These are phyloP conservation scores for Kwoniella dendrophila DNA, from an alignment of 768 basidiomycete genomes.

Conservation along the genomic window DNA sequence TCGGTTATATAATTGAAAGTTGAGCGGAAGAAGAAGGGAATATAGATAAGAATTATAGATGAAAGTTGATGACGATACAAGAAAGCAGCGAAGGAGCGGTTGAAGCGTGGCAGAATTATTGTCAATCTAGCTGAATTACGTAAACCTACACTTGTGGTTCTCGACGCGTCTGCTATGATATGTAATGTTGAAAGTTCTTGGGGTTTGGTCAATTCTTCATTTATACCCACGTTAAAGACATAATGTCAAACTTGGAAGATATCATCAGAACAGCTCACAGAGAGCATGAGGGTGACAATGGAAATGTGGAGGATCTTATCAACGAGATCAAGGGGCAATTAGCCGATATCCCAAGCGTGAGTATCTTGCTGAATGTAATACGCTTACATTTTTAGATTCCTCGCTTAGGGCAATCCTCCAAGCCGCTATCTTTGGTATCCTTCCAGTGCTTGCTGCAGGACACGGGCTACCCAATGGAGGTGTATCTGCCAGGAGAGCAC, in stretches of 20 bases:
- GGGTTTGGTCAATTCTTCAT: neutral
- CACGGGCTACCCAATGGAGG: slow-evolving; percentile 54
- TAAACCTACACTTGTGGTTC: neutral
- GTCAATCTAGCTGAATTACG: neutral
- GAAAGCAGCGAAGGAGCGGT: neutral
- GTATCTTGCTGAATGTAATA: neutral
- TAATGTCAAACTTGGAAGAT: slow-evolving; percentile 20
- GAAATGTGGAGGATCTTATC: neutral
- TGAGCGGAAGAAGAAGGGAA: neutral
- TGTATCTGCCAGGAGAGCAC: slow-evolving; percentile 41
- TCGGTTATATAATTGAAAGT: neutral
- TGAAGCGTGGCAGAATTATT: neutral
- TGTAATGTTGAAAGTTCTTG: neutral
- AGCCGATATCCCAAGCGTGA: slow-evolving; percentile 3
- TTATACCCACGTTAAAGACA: neutral
- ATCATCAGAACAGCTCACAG: slow-evolving; percentile 27
- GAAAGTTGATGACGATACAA: slow-evolving; percentile 1
- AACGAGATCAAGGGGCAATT: slow-evolving; percentile 2
- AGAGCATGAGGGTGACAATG: slow-evolving; percentile 32
- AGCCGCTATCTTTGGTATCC: slow-evolving; percentile 39
- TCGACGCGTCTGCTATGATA: neutral
- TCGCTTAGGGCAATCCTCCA: neutral
- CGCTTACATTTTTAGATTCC: slow-evolving; percentile 7
- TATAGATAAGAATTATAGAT: neutral
- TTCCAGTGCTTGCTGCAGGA: slow-evolving; percentile 55